Conservation (phyloP, 139 green algal species). For the Closterium sp. region DNA sequence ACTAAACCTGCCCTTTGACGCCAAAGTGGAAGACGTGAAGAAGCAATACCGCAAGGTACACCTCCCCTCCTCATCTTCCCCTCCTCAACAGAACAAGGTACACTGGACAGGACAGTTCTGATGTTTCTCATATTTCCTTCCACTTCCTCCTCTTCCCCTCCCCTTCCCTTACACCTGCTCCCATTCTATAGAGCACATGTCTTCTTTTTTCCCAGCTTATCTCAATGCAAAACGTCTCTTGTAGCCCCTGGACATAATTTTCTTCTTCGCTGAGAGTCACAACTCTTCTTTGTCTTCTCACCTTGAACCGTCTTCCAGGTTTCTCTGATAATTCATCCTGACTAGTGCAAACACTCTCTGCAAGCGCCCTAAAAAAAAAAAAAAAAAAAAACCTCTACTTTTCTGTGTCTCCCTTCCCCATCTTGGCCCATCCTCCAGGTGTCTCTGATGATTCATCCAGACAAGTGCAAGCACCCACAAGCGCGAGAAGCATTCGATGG, state of each 20-base stretch:
- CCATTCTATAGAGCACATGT: no score
- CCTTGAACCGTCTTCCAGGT: neutral
- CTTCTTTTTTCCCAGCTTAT: no score
- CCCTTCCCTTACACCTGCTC: no score
- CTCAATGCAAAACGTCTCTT: no score
- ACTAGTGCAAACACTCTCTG: neutral
- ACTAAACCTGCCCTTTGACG: constrained; percentile 80
- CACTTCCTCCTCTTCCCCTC: no score
- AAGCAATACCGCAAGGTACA: constrained; percentile 81
- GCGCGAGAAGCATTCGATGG: constrained; percentile 81
- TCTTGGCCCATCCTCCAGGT: constrained; percentile 11
- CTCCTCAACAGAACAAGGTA: no score
- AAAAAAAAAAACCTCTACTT: neutral
- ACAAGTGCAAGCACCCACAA: constrained; percentile 73
- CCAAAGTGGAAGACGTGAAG: constrained; percentile 74
- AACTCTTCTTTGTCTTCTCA: neutral
- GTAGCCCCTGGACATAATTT: no score
- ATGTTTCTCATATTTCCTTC: no score
- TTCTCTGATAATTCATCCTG: neutral
- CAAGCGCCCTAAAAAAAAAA: no score
- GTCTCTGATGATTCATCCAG: constrained; percentile 73
- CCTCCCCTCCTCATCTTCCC: no score
- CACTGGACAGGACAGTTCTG: no score
- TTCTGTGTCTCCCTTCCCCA: neutral
- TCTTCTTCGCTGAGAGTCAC: neutral